Base-by-base conservation (phyloP, 768 basidiomycete genomes). In the Multifurca ochricompacta region DNA sequence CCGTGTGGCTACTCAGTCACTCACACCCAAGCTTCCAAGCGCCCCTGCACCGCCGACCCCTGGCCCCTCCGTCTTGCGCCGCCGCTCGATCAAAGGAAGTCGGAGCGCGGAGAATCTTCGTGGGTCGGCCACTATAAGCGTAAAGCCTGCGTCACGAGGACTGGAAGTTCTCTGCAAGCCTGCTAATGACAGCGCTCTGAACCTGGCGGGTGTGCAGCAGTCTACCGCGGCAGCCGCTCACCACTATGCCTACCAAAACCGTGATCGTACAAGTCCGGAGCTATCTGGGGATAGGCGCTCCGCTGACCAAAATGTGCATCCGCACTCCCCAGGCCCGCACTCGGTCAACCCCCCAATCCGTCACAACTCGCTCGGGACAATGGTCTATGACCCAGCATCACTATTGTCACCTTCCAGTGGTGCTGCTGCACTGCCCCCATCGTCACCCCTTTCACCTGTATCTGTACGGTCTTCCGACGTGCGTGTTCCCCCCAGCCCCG, bases 81-180 rank as follows among this genome's bases (percentile, higher is more conserved):
- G 53, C 37, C 80, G 74, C 56, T 68, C 73, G 5, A 56, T 83
- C 52, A 87, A 86, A 66, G 66, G 76, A 30, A 83, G 80, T 67
- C 80, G 79, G 60, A 89, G 87, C 61, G 79, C 76, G 30, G 85
- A 88, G 65, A 73, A 80, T 57, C 52, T 86, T 19, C 74, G 75
- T 5, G 34, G 27, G 14, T 32, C 44, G 32, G 21, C 48, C 30
- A 25, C 34, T 31, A 14, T 45, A 27, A 44, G 14, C 8, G 40
- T 45, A 21, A 51, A 58, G 23, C 34, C 45, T 30, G 16, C 43
- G 11, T 54, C 46, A 9, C 62, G 59, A 7, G 46, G 40, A 3
- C 51, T 36, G 5, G 60, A 63, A 42, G 34, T 19, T 28, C 32
- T 57, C 44, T 60, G 67, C 14, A 60, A 62, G n/a, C 55, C 58